Percentiles rank a stretch among this genome's conserved stretches.
Evolutionary conservation across 805 yeast species (phyloP).

Genomic region (Pichia heedii): DNA sequence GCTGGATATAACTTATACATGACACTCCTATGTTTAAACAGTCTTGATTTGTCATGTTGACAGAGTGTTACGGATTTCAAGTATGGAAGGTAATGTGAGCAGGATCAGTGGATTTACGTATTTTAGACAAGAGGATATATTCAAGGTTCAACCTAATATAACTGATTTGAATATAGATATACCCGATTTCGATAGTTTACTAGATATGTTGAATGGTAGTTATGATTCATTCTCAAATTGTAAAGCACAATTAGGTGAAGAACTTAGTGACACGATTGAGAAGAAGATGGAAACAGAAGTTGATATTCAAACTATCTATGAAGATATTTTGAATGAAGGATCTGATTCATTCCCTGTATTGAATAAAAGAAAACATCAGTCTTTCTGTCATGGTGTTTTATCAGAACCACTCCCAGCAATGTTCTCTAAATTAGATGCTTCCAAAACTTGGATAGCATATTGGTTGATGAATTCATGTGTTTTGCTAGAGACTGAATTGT

Average conservation of each 20-base stretch:
- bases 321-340: constrained; percentile 23
- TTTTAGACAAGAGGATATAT: no score
- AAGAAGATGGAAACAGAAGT: constrained; percentile 34
- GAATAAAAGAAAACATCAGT: constrained; percentile 30
- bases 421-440: constrained; percentile 63
- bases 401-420: constrained; percentile 38
- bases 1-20: no score
- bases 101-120: no score
- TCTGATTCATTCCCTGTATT: constrained; percentile 24
- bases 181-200: constrained; percentile 19
- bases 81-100: no score
- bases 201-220: constrained; percentile 16
- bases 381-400: constrained; percentile 35
- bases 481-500: constrained; percentile 24
- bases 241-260: constrained; percentile 12
- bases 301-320: constrained; percentile 24
- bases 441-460: constrained; percentile 85
- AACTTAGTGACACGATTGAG: constrained; percentile 28
- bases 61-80: no score
- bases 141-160: neutral
- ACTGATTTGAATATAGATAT: neutral
- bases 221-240: constrained; percentile 10
- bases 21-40: no score
- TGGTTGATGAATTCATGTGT: constrained; percentile 63
- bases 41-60: no score